These are phyloP conservation scores for Phylloboletellus chloephorus DNA, from an alignment of 1,284 basidiomycete genomes.

Conservation along the genomic window DNA sequence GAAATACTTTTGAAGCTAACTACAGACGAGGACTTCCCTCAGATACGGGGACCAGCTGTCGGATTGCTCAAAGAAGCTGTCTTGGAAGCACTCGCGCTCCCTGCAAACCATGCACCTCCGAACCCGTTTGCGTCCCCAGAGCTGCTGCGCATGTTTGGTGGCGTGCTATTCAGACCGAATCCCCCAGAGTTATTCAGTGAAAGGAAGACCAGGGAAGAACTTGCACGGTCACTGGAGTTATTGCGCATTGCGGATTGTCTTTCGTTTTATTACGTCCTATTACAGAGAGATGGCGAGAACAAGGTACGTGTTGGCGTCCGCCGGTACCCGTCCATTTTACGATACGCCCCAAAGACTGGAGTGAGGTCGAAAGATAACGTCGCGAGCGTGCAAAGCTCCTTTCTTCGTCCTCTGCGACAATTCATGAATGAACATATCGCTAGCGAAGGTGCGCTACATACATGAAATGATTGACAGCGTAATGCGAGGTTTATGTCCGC, in stretches of 20 bases:
- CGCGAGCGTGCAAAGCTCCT: conserved; percentile 18
- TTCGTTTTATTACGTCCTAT: conserved; percentile 30
- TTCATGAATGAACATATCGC: conserved; percentile 20
- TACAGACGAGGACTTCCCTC: conserved; percentile 44
- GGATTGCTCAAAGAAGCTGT: conserved; percentile 63
- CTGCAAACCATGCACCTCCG: conserved; percentile 8
- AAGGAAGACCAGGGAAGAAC: conserved; percentile 20
- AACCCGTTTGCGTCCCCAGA: conserved; percentile 26
- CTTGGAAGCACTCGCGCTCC: conserved; percentile 42
- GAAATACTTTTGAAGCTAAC: conserved; percentile 51
- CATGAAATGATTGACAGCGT: not conserved
- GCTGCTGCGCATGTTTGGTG: conserved; percentile 23
- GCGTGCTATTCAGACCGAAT: conserved; percentile 26
- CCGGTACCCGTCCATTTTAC: conserved; percentile 3
- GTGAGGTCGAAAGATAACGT: conserved; percentile 19
- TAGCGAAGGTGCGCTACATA: conserved; percentile 20
- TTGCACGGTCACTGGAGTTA: conserved; percentile 26
- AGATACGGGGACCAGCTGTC: conserved; percentile 62
- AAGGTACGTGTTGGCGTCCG: conserved; percentile 10
- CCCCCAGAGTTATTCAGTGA: conserved; percentile 22
- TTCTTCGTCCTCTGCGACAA: conserved; percentile 21
- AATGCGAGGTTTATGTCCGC: conserved; percentile 4
- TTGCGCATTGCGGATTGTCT: conserved; percentile 30
- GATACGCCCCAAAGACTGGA: conserved; percentile 18
- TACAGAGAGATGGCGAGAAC: conserved; percentile 26